These are phyloP conservation scores for Berberis thunbergii DNA, from an alignment of 164 flowering plant genomes.

Conservation along the genomic window DNA sequence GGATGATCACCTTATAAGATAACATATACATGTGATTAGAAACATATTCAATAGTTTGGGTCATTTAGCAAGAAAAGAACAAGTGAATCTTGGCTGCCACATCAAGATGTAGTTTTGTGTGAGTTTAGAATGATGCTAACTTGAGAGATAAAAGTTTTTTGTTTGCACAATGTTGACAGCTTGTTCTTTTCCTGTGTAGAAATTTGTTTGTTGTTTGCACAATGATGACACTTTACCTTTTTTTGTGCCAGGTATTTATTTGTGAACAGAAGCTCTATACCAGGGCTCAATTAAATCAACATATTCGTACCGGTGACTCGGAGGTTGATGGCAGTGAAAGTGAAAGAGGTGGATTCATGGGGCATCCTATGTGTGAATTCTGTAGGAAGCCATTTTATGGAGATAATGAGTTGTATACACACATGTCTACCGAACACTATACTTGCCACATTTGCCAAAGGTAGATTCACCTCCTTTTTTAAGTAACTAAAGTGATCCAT, in stretches of 20 bases:
- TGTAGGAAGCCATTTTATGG: slow-evolving; percentile 83
- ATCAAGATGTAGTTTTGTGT: too few species aligned
- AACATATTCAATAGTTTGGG: too few species aligned
- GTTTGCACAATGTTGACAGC: not conserved
- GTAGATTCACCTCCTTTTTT: slow-evolving; percentile 23
- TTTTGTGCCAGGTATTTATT: slow-evolving; percentile 60
- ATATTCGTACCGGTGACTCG: slow-evolving; percentile 75
- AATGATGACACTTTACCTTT: not conserved
- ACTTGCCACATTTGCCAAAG: slow-evolving; percentile 94
- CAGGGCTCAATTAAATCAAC: slow-evolving; percentile 71
- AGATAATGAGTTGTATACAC: slow-evolving; percentile 83
- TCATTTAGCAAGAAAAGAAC: too few species aligned
- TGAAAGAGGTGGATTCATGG: slow-evolving; percentile 89
- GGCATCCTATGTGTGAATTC: slow-evolving; percentile 91
- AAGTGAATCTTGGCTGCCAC: too few species aligned
- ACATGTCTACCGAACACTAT: slow-evolving; percentile 90
- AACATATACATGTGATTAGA: too few species aligned
- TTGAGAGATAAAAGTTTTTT: slow-evolving; percentile 26
- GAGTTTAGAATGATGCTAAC: too few species aligned
- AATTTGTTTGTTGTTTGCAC: slow-evolving; percentile 48
- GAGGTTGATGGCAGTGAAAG: slow-evolving; percentile 94
- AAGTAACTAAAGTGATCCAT: not conserved
- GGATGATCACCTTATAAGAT: too few species aligned
- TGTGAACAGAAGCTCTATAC: slow-evolving; percentile 93
- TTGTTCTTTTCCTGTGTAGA: slow-evolving; percentile 26